Base-by-base conservation (phyloP, 225 moss, liverwort and hornwort genomes). In the Thuidium tamariscinum region DNA sequence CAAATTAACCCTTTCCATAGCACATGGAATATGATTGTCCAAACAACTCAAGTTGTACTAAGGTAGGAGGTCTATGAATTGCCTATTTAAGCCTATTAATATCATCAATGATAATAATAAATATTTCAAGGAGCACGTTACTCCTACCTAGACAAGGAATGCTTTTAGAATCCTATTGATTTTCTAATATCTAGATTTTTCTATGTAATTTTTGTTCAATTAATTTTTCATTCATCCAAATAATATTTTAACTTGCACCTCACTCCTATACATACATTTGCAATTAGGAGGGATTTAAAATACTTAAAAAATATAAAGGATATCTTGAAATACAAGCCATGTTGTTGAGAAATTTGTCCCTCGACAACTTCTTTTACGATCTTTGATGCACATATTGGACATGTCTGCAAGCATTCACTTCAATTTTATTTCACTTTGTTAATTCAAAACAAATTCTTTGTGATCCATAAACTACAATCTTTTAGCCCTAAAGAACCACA, bases 241-340 rank as follows among this genome's bases (percentile, higher is more conserved):
- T n/a, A n/a, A n/a, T n/a, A n/a, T n/a, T n/a, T n/a, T n/a, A 4
- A 52, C 54, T 37, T 44, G 62, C 74, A 83, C 36, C 55, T 64
- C 36, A 7, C 52, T 9, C 13, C 3, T 13, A 25, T 4, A 37
- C 2, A 2, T 25, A 66, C 10, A 61, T 46, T 34, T 19, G 21
- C 9, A 22, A 13, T 54, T 44, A 8, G 13, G 10, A 52, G 9
- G 8, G 16, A 16, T 80, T 73, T 7, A 9, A 26, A 54, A 10
- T 21, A 54, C 2, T 7, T 3, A 2, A 30, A 23, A 23, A 27
- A 61, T 55, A 79, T 44, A 3, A 30, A 94, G 93, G 94, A 93
- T 94, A 93, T 94, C 78, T 94, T 93, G 59, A 94, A 89, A 42
- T 93, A 77, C 2, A 86, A 84, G 36, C 84, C 89, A 91, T 94